Evolutionary conservation across 2,329 filamentous ascomycete species (phyloP), one percentile per base, ranked within the genome.

Genomic region (Simplicillium sp.): DNA sequence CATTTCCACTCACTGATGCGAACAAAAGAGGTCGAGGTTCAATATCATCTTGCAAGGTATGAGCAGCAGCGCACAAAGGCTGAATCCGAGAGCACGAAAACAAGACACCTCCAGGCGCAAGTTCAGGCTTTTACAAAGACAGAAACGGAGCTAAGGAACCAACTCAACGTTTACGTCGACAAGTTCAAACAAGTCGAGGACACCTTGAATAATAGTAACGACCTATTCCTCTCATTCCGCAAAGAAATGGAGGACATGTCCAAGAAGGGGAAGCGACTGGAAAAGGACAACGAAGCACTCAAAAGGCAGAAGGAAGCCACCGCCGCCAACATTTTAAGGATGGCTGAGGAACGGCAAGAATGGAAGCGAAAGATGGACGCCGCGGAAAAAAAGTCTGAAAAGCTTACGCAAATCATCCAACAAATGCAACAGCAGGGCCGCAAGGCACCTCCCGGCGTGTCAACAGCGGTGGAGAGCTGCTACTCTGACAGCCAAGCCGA

Each of bases 191-290:
- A 98, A 85, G 90, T 97, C 59, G 90, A 97, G 75, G 92, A 97
- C 65, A 97, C 90, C 31, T 75, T 97, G 39, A 97, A 96, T 66
- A 97, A 96, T 60, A 95, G 87, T 64, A 97, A 97, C 67, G 92
- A 97, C 59, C 71, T 97, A 40, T 97, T 97, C 63, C 70, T 96
- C 50, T 96, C 92, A 1, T 97, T 97, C 65, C 80, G 90, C 41
- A 96, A 95, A 67, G 92, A 97, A 65, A 97, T 97, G 89, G 92
- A 97, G 65, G 92, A 97, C 57, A 97, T 97, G 89, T 95, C 89
- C 1, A 96, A 96, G 68, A 97, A 97, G 68, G 95, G 90, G 6
- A 96, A 96, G 64, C 82, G 88, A 18, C 71, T 98, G 40, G 92
- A 98, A 61, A 95, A 95, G 65, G 92, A 98, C 57, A 97, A 98